A percentile compares a stretch with the other conserved stretches of the same genome.
These are phyloP conservation scores for Thelonectria discophora DNA, from an alignment of 2,329 filamentous ascomycete genomes.

Conservation along the genomic window DNA sequence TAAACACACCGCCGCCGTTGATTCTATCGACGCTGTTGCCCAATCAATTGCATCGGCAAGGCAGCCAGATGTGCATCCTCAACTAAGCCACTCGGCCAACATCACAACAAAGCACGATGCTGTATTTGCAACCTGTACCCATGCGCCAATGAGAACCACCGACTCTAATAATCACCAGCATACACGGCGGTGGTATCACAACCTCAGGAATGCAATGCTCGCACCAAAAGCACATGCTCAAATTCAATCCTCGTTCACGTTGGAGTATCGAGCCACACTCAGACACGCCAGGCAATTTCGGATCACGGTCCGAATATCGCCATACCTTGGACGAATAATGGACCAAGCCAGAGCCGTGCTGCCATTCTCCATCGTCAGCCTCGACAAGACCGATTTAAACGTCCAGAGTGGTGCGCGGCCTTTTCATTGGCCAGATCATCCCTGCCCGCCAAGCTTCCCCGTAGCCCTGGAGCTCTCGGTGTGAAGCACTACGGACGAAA, in stretches of 20 bases:
- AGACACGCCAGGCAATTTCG: constrained; percentile 10
- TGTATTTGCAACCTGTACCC: neutral
- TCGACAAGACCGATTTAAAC: constrained; percentile 6
- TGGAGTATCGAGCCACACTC: constrained; percentile 27
- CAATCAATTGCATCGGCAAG: no score
- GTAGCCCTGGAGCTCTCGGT: constrained; percentile 31
- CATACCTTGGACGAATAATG: no score
- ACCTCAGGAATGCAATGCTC: no score
- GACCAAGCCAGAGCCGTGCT: no score
- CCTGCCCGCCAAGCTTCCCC: constrained; percentile 33
- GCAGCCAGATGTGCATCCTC: no score
- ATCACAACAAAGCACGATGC: neutral
- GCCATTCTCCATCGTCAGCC: neutral
- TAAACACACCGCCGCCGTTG: no score
- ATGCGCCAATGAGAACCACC: neutral
- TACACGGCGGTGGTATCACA: no score
- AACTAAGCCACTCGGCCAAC: neutral
- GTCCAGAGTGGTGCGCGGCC: constrained; percentile 15
- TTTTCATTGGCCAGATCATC: constrained; percentile 35
- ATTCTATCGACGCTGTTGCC: no score
- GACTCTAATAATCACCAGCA: no score
- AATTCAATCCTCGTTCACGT: constrained; percentile 3
- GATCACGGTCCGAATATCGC: constrained; percentile 24
- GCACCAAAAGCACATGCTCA: neutral
- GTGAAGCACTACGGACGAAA: neutral